Evolutionary conservation across 2,329 filamentous ascomycete genomes (phyloP), one percentile per base, ranked within the genome.

Genomic region (Cytospora piceicola): DNA sequence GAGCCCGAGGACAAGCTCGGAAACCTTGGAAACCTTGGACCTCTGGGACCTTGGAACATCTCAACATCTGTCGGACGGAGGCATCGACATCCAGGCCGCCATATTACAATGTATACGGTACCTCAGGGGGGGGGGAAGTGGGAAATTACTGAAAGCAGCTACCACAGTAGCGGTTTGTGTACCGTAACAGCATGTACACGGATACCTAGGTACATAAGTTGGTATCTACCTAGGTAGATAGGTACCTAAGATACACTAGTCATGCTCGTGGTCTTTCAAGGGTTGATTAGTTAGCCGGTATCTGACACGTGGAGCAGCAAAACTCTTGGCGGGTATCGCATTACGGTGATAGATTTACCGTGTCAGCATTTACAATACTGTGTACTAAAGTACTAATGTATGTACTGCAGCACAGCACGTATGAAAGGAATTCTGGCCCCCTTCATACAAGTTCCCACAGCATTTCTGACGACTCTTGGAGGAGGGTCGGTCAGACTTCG

Each of bases 281-380:
- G 42, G 42, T 22, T n/a, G 42, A n/a, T 46, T 9, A 46, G 42
- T 46, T 46, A 46, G 42, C 42, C 20, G 46, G 46, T 49, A 22
- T 49, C n/a, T 49, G 46, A 49, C 46, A 49, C 46, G 46, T 49
- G 46, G 46, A 49, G 46, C n/a, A 49, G 46, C 46, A 49, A 49
- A 49, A 49, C 46, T 24, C n/a, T 49, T 11, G 46, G 46, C 46
- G 46, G 46, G n/a, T 49, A 49, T 49, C 46, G 46, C 42, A 46
- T 22, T 22, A 46, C 20, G 32, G 32, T 8, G 32, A 8, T 8
- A 34, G 32, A 34, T 11, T 7, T 22, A 49, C 39, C 24, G n/a
- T 20, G 20, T 20, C 9, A 7, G 24, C n/a, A n/a, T 49, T 20
- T 17, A n/a, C 17, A 49, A n/a, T 8, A 12, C 24, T 7, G n/a